Base-by-base conservation (phyloP, 306 rosid genomes). In the Myrica gale region DNA sequence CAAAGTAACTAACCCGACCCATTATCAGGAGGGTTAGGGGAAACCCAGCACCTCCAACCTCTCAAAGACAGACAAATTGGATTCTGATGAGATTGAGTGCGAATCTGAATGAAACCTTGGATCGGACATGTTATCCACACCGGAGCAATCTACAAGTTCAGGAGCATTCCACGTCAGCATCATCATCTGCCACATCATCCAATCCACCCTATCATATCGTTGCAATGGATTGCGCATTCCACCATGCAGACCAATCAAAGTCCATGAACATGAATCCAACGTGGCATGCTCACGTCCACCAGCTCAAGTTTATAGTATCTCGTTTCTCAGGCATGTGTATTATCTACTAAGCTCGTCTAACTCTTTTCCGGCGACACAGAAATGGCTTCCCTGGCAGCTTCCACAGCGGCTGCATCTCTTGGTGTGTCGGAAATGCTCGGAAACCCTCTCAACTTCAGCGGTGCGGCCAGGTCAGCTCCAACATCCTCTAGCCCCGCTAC, bases 361-460 rank as follows among this genome's bases (percentile, higher is more conserved):
- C 45, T 61, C 71, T 46, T 74, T 46, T 77, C 72, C 75, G 79
- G 76, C 70, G 75, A 37, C 66, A 72, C 51, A 60, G 48, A 17
- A 76, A 95, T 95, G 97, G 96, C 96, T 61, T 91, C 93, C 68
- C 81, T 88, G 46, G 87, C 93, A 45, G 91, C 97, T 50, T 82
- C 95, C 8, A 87, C 92, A 5, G 89, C 90, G 5, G 91, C 93
- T 53, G 80, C 93, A 50, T 87, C 93, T 54, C 90, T 95, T 54
- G 92, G 96, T n/a, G 87, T 89, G 83, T 90, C 98, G 37, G 98
- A 96, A 76, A 90, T 92, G 96, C 89, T 96, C 4, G 96, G 98
- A 75, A 96, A 82, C 67, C 89, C 92, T 13, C 81, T 96, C 73
- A 84, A 89, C 83, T 82, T 90, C 79, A 80, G 82, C 45, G 91